Evolutionary conservation across 2,329 filamentous ascomycete genomes (phyloP).

Genomic region (Paracoccidioides brasiliensis): DNA sequence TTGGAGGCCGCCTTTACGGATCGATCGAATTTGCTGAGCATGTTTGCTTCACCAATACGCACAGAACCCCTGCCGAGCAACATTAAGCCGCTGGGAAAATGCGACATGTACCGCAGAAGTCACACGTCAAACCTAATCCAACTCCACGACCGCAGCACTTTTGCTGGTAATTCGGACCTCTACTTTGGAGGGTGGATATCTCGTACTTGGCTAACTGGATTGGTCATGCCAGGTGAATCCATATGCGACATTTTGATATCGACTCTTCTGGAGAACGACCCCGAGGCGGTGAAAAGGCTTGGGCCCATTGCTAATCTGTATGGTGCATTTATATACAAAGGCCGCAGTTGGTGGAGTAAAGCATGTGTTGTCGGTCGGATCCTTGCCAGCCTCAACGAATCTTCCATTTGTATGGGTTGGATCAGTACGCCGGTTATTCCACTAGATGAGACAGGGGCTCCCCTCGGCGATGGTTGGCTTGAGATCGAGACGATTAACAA

Average conservation of each 20-base stretch:
- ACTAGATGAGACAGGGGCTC: conserved; percentile 17
- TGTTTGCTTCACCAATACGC: conserved; percentile 8
- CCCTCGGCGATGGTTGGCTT: conserved; percentile 37
- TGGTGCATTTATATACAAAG: conserved; percentile 41
- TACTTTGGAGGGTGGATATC: conserved; percentile 42
- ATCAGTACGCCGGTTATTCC: conserved; percentile 33
- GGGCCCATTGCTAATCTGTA: conserved; percentile 41
- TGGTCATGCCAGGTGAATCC: conserved; percentile 42
- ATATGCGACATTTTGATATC: conserved; percentile 44
- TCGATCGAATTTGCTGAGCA: neutral
- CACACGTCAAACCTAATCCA: conserved; percentile 18
- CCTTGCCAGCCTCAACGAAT: conserved; percentile 33
- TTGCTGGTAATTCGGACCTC: conserved; percentile 9
- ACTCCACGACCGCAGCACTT: conserved; percentile 12
- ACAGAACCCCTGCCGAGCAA: conserved; percentile 2
- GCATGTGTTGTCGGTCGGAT: conserved; percentile 42
- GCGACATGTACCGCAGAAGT: conserved; percentile 22
- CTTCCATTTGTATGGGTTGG: conserved; percentile 44
- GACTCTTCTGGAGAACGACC: conserved; percentile 43
- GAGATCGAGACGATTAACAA: conserved; percentile 30
- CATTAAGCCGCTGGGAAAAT: conserved; percentile 9
- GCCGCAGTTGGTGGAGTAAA: conserved; percentile 45
- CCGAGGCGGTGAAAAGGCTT: conserved; percentile 34
- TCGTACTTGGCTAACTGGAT: conserved; percentile 41
- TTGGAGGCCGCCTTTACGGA: conserved; percentile 16